phyloP scores from a whole-genome alignment of 2,329 filamentous ascomycete genomes.

The Plectosphaerella sp. region DNA sequence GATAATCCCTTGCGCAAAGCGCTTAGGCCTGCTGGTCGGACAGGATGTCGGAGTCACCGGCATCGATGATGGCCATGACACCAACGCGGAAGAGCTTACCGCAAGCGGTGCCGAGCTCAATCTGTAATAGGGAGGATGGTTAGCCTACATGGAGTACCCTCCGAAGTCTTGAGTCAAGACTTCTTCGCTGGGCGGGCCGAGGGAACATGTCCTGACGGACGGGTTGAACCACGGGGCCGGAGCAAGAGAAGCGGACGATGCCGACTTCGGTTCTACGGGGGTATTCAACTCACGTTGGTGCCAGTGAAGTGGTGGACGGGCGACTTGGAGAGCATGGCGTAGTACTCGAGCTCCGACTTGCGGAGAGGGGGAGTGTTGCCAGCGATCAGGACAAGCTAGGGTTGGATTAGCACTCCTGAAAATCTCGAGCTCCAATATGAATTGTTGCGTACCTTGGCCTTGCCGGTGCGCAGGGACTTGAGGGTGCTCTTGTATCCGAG shows the following conservation, averaged over 20 bases:
- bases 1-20: slow-evolving; percentile 4
- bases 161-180: slow-evolving; percentile 74
- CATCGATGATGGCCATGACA: slow-evolving; percentile 95
- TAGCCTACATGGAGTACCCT: slow-evolving; percentile 63
- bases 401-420: slow-evolving; percentile 22
- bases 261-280: background rate
- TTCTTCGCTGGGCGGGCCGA: slow-evolving; percentile 82
- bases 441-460: slow-evolving; percentile 65
- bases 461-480: slow-evolving; percentile 88
- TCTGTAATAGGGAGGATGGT: slow-evolving; percentile 57
- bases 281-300: slow-evolving; percentile 85
- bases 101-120: slow-evolving; percentile 96
- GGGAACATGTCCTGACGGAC: slow-evolving; percentile 15
- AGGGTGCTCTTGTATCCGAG: slow-evolving; percentile 69
- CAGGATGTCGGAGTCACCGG: slow-evolving; percentile 97
- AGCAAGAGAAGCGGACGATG: slow-evolving; percentile 21
- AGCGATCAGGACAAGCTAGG: slow-evolving; percentile 89
- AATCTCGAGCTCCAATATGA: background rate
- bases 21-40: slow-evolving; percentile 65
- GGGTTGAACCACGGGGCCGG: slow-evolving; percentile 8
- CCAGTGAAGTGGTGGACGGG: slow-evolving; percentile 96
- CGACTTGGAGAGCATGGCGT: slow-evolving; percentile 88
- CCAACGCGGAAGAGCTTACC: slow-evolving; percentile 73
- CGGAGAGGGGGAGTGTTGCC: slow-evolving; percentile 97
- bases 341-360: slow-evolving; percentile 97